Evolutionary conservation across 2,329 filamentous ascomycete species (phyloP).

Genomic region (Alternaria consortialis): DNA sequence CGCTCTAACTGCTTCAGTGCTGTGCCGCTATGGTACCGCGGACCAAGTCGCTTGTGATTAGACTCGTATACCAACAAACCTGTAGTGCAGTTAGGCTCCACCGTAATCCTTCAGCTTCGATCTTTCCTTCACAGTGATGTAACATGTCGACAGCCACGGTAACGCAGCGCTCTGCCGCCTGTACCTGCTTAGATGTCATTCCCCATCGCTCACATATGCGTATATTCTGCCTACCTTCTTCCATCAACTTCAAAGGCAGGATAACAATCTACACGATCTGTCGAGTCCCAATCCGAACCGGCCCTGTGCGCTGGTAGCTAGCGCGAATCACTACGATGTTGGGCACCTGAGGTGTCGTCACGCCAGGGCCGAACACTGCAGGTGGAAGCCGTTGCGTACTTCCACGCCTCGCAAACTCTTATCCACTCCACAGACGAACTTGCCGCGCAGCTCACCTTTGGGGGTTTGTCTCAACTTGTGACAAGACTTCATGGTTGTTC

Average conservation of each 20-base stretch:
- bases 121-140: neutral
- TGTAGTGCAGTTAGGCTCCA: neutral
- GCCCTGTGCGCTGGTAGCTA: constrained; percentile 17
- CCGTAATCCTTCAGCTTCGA: constrained; percentile 1
- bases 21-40: neutral
- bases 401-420: constrained; percentile 12
- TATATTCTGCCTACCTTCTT: neutral
- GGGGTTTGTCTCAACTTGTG: constrained; percentile 16
- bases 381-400: neutral
- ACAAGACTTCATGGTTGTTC: constrained; percentile 2
- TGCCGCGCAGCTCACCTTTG: constrained; percentile 6
- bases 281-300: neutral
- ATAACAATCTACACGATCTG: neutral
- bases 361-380: constrained; percentile 1
- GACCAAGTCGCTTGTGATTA: constrained; percentile 3
- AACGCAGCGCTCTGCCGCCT: neutral
- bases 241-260: neutral
- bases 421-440: neutral
- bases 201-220: neutral
- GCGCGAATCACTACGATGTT: neutral
- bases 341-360: neutral
- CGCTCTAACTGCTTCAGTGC: neutral
- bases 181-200: neutral
- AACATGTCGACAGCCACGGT: neutral
- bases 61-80: neutral